Conservation (phyloP, 108 stramenopile species). For the Chaetoceros tenuissimus region DNA sequence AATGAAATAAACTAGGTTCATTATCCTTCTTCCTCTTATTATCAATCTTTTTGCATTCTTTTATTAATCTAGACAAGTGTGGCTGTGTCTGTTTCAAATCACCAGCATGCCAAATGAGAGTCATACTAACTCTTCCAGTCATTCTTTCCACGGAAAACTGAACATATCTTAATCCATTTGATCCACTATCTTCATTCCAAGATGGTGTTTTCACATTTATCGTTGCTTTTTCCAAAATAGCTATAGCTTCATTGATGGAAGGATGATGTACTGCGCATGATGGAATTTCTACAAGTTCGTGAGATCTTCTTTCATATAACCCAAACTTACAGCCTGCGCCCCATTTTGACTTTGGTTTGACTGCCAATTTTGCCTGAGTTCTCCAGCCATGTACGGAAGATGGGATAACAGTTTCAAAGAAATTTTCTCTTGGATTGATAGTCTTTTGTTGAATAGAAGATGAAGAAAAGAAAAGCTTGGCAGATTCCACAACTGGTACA, state of each 20-base stretch:
- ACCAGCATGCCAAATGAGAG: constrained; percentile 85
- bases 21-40: constrained; percentile 34
- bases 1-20: constrained; percentile 55
- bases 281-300: constrained; percentile 78
- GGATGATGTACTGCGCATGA: constrained; percentile 93
- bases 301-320: constrained; percentile 76
- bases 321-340: constrained; percentile 78
- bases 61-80: constrained; percentile 51
- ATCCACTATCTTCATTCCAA: constrained; percentile 43
- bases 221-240: constrained; percentile 41
- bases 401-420: constrained; percentile 55
- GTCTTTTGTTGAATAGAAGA: constrained; percentile 47
- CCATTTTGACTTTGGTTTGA: constrained; percentile 39
- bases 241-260: constrained; percentile 72
- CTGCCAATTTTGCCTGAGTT: constrained; percentile 78
- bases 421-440: constrained; percentile 46
- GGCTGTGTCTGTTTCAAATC: constrained; percentile 63
- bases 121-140: constrained; percentile 71
- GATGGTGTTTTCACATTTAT: constrained; percentile 52
- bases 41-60: constrained; percentile 45
- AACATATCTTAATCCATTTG: constrained; percentile 64
- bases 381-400: constrained; percentile 54
- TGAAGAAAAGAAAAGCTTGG: constrained; percentile 66
- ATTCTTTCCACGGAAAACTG: constrained; percentile 77
- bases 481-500: constrained; percentile 52